Evolutionary conservation across 768 basidiomycete genomes (phyloP).

Genomic region (Tulasnella sp.): DNA sequence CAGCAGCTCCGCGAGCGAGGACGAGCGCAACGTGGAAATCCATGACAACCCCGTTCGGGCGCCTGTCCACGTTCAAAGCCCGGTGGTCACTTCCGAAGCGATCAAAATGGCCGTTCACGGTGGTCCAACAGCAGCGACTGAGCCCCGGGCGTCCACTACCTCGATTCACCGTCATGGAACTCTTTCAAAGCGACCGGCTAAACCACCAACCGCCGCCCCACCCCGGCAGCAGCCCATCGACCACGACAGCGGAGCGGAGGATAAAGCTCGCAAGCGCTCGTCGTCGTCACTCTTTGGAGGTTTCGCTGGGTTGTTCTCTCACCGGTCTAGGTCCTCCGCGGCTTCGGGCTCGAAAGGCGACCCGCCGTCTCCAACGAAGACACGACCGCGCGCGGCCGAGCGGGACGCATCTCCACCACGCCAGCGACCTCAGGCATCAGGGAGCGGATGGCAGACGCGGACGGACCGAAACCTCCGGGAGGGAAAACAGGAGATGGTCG

Average conservation of each 20-base stretch:
- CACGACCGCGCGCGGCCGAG: background rate
- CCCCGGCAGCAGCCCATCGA: background rate
- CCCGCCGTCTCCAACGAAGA: background rate
- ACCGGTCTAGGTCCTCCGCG: background rate
- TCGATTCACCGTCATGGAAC: background rate
- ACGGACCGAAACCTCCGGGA: constrained; percentile 38
- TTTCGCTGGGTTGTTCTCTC: constrained; percentile 44
- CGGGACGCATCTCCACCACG: constrained; percentile 16
- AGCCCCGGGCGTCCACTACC: background rate
- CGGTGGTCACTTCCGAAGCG: background rate
- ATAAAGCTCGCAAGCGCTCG: constrained; percentile 26
- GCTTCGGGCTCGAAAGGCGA: background rate
- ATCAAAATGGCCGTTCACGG: background rate
- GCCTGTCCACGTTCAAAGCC: background rate
- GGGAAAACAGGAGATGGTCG: constrained; percentile 31
- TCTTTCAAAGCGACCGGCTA: background rate
- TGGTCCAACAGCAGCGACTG: background rate
- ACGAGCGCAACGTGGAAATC: constrained; percentile 39
- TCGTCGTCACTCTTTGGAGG: constrained; percentile 46
- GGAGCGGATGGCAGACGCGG: constrained; percentile 38
- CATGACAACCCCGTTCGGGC: constrained; percentile 54
- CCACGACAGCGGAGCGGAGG: background rate
- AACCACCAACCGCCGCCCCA: background rate
- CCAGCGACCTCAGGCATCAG: background rate
- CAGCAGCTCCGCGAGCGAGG: constrained; percentile 21